Evolutionary conservation across 768 basidiomycete genomes (phyloP), one percentile per base, ranked within the genome.

Genomic region (Dendrothele bispora): DNA sequence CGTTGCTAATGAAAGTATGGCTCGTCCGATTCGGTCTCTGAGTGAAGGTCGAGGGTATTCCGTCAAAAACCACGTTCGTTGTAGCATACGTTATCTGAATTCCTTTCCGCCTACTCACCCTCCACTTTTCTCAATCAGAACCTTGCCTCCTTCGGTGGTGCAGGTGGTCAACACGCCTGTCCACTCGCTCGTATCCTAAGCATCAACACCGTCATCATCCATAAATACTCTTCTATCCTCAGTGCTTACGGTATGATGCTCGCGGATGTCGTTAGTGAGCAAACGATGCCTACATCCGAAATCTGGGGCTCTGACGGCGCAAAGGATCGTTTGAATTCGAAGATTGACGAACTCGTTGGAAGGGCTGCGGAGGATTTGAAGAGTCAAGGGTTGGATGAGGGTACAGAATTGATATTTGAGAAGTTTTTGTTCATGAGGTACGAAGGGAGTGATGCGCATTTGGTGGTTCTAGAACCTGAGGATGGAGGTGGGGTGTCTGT

Each of bases 161-260:
- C 79, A 14, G 79, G 82, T 5, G 81, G 80, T 5, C 83, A 84
- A 49, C 82, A 83, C 42, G 84, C 82, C 3, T 81, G 80, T 70
- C 82, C 83, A 49, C 82, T 86, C 37, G 85, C 83, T 2, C 60
- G 67, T 8, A 65, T 79, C 5, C 68, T 86, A 21, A 82, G 82
- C 7, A 86, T 86, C 55, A 77, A 75, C 58, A 78, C 71, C 17
- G 75, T 86, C 48, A 59, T 85, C 40, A 75, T 86, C 32, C 84
- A 83, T 55, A 72, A 78, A 22, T 83, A 83, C 60, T 84, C 82
- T 22, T 84, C 83, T 4, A 80, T 87, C 39, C 63, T 87, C 5
- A 83, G 81, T 2, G 85, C 85, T 0, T 87, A 84, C 51, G 86
- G 85, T 0, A 78, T 86, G 24, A 80, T 82, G 7, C 67, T 83